Base-by-base conservation (phyloP, 2,329 filamentous ascomycete genomes). In the Apiospora hydei region DNA sequence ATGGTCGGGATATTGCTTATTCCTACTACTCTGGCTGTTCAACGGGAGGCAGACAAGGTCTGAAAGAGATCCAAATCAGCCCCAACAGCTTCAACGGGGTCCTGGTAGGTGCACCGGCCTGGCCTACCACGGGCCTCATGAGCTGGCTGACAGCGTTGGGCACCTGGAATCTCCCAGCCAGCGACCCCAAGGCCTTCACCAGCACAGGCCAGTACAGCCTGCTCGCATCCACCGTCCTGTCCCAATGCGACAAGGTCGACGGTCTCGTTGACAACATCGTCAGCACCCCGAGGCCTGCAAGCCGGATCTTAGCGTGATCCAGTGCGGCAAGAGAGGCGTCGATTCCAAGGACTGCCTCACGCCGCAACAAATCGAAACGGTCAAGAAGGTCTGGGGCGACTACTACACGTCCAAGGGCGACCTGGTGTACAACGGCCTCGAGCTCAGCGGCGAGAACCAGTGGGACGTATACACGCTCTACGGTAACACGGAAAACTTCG, bases 21-120 rank as follows among this genome's bases (percentile, higher is more conserved):
- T 86, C 84, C 7, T 90, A 90, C 78, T 90, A 86, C 77, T 82
- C 84, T 41, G 89, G 89, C 34, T 90, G 88, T 78, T 89, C 87
- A 0, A 90, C 88, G 0, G 89, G 89, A n/a, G 89, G 89, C 0
- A 81, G 88, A 0, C 88, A 90, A 79, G 89, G 88, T 3, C 79
- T 89, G 13, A 88, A 87, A 73, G 85, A 87, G 71, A 82, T 85
- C 3, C 85, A 90, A 75, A 78, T 83, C 18, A 88, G 83, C 69
- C 88, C 88, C 0, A 83, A 85, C 6, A 87, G 88, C 73, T 90
- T 90, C 71, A 88, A 90, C 74, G 89, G 89, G 24, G 83, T 88
- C 14, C 76, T 90, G 1, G 85, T 88, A 18, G 87, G 87, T 8
- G 79, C 80, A 1, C 78, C 84, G 41, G 87, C 87, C 0, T 88